Conservation (phyloP, 2,329 filamentous ascomycete genomes). For the Alternaria viburni region DNA sequence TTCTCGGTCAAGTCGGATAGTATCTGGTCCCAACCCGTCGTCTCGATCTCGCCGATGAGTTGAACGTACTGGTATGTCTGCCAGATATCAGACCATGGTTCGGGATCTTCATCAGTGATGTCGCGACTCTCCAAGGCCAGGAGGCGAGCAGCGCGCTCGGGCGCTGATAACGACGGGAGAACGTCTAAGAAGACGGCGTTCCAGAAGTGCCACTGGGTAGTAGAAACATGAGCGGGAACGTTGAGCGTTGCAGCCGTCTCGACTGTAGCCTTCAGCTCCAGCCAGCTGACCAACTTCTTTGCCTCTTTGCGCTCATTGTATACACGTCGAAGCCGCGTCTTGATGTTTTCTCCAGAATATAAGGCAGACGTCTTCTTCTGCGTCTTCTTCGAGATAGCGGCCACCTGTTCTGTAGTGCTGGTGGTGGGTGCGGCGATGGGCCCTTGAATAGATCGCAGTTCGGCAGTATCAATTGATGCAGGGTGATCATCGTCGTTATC, state of each 20-base stretch:
- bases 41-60: neutral
- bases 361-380: neutral
- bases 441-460: neutral
- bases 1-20: neutral
- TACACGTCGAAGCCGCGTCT: neutral
- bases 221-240: rapidly evolving
- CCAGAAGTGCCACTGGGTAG: neutral
- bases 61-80: neutral
- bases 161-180: neutral
- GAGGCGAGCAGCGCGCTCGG: neutral
- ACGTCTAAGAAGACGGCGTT: neutral
- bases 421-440: neutral
- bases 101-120: neutral
- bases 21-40: neutral
- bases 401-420: neutral
- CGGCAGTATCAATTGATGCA: neutral
- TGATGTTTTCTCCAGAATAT: neutral
- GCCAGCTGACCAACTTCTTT: neutral
- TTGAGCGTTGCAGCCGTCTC: rapidly evolving
- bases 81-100: neutral
- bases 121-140: neutral
- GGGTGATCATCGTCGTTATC: neutral
- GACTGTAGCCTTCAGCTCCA: neutral
- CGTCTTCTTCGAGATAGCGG: neutral
- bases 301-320: neutral